Percentiles rank a stretch among this genome's conserved stretches.
These are phyloP conservation scores for Rhizopogon vulgaris DNA, from an alignment of 768 basidiomycete genomes.

Conservation along the genomic window DNA sequence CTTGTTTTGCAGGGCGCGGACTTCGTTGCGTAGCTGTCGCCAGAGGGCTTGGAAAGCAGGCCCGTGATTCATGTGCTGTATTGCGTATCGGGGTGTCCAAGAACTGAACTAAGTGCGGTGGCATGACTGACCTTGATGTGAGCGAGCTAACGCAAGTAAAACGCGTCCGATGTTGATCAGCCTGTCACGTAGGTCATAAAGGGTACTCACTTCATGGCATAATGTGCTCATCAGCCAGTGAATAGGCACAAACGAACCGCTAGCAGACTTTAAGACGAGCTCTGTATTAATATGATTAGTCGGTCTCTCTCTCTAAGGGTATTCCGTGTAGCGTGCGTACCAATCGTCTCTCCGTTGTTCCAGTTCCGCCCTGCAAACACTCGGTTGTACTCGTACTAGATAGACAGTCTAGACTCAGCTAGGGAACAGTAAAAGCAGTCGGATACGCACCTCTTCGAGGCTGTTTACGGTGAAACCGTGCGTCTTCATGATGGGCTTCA, in stretches of 20 bases:
- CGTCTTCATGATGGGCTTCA: slow-evolving; percentile 75
- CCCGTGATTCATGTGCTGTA: slow-evolving; percentile 77
- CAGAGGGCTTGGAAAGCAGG: slow-evolving; percentile 71
- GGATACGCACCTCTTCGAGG: slow-evolving; percentile 65
- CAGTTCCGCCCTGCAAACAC: slow-evolving; percentile 84
- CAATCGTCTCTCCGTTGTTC: slow-evolving; percentile 77
- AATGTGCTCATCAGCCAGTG: slow-evolving; percentile 71
- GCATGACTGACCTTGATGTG: slow-evolving; percentile 61
- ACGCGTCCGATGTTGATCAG: slow-evolving; percentile 3
- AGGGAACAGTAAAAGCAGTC: not conserved
- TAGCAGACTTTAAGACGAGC: slow-evolving; percentile 59
- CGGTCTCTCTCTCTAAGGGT: not conserved
- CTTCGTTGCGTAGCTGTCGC: slow-evolving; percentile 58
- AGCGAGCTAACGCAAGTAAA: slow-evolving; percentile 47
- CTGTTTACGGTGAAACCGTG: slow-evolving; percentile 75
- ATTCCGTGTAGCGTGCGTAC: slow-evolving; percentile 28
- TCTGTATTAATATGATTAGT: slow-evolving; percentile 36
- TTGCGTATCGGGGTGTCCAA: not conserved
- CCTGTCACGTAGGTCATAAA: not conserved
- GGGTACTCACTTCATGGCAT: slow-evolving; percentile 68
- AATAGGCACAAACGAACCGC: slow-evolving; percentile 55
- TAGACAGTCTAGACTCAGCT: not conserved
- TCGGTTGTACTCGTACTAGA: slow-evolving; percentile 68
- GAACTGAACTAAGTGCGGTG: not conserved
- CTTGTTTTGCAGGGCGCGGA: slow-evolving; percentile 59